These are phyloP conservation scores for Plenodomus biglobosus DNA, from an alignment of 2,329 filamentous ascomycete genomes.

Conservation along the genomic window DNA sequence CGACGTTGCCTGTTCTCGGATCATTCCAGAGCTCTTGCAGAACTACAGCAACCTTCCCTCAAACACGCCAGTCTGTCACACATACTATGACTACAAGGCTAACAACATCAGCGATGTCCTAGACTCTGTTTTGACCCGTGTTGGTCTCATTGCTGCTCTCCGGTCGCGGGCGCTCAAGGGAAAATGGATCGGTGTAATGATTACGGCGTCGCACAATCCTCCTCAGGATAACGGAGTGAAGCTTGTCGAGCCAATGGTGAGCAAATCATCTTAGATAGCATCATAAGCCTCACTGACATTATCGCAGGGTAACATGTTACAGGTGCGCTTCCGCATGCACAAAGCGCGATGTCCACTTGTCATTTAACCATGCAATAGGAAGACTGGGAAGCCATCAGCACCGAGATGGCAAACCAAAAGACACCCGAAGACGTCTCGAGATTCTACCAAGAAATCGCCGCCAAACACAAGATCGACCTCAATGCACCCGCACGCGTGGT, in stretches of 20 bases:
- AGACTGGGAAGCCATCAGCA: slow-evolving; percentile 90
- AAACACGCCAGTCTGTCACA: neutral
- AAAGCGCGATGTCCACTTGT: neutral
- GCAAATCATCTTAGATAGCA: slow-evolving; percentile 13
- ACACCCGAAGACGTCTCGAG: slow-evolving; percentile 73
- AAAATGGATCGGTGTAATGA: slow-evolving; percentile 87
- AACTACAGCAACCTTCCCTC: slow-evolving; percentile 13
- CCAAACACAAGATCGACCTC: slow-evolving; percentile 61
- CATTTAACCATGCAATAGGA: slow-evolving; percentile 45
- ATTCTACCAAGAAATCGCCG: slow-evolving; percentile 71
- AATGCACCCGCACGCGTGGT: slow-evolving; percentile 74
- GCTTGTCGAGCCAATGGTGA: slow-evolving; percentile 86
- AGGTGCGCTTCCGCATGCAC: slow-evolving; percentile 27
- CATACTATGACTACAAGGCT: slow-evolving; percentile 29
- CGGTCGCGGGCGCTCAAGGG: slow-evolving; percentile 87
- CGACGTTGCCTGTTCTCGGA: too few species aligned
- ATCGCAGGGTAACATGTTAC: slow-evolving; percentile 83
- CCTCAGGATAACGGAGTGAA: slow-evolving; percentile 68
- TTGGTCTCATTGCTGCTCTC: slow-evolving; percentile 84
- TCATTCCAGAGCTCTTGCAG: slow-evolving; percentile 1
- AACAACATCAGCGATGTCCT: slow-evolving; percentile 66
- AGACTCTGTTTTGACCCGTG: slow-evolving; percentile 88
- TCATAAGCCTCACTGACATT: slow-evolving; percentile 16
- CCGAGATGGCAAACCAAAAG: slow-evolving; percentile 81
- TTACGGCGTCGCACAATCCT: slow-evolving; percentile 68